Conservation (phyloP, 2,329 filamentous ascomycete genomes). For the Orbilia quercus region DNA sequence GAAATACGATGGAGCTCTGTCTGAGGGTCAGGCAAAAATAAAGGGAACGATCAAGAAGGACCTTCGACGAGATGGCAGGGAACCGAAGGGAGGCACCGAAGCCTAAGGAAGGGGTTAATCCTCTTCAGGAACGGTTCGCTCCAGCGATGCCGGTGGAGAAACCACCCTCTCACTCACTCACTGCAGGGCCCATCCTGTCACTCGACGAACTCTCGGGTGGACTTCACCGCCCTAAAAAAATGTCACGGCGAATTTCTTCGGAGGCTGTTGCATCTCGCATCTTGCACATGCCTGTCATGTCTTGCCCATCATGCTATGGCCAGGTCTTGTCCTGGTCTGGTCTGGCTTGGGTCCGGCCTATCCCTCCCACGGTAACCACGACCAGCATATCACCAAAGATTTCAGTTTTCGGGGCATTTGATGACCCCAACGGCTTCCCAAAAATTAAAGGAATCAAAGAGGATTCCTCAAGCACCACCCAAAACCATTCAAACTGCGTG, state of each 20-base stretch:
- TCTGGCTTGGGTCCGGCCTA: too few relatives aligned
- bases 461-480: too few relatives aligned
- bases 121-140: constrained; percentile 54
- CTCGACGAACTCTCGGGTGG: not conserved
- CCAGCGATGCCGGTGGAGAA: constrained; percentile 26
- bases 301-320: too few relatives aligned
- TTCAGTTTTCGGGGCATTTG: constrained; percentile 14
- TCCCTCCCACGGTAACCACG: too few relatives aligned
- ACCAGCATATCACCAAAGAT: constrained; percentile 13
- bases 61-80: constrained; percentile 31
- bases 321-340: too few relatives aligned
- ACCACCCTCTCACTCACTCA: too few relatives aligned
- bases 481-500: too few relatives aligned
- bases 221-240: constrained; percentile 13
- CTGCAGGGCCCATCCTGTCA: constrained; percentile 1
- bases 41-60: constrained; percentile 30
- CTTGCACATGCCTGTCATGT: too few relatives aligned
- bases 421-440: constrained; percentile 39
- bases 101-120: constrained; percentile 51
- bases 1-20: not conserved
- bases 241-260: constrained; percentile 1
- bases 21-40: constrained; percentile 20
- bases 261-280: too few relatives aligned
- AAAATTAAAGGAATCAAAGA: constrained; percentile 4
- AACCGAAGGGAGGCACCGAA: constrained; percentile 54